Evolutionary conservation across 306 rosid genomes (phyloP).

Genomic region (Corylus heterophylla): DNA sequence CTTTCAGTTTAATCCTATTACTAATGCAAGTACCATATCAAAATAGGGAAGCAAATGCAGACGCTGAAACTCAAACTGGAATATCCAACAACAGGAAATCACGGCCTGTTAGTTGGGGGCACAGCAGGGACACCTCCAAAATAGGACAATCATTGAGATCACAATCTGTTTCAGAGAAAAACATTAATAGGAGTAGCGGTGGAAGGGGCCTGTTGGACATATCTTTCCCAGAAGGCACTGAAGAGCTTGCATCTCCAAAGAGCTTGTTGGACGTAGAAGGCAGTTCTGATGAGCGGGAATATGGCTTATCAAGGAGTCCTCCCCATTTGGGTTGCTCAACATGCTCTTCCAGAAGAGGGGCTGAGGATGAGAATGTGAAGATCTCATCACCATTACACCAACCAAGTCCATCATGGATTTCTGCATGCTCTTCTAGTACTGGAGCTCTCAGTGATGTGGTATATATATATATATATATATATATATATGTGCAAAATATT

Average conservation of each 20-base stretch:
- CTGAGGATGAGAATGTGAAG: background rate
- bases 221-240: background rate
- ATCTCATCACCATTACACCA: background rate
- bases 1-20: background rate
- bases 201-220: too few species aligned
- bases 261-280: conserved; percentile 20
- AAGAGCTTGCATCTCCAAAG: conserved; percentile 22
- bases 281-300: conserved; percentile 27
- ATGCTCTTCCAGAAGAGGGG: background rate
- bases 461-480: background rate
- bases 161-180: background rate
- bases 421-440: background rate
- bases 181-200: background rate
- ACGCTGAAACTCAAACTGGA: background rate
- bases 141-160: background rate
- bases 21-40: background rate
- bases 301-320: background rate
- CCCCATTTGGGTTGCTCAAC: background rate
- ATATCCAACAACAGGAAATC: background rate
- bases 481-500: background rate
- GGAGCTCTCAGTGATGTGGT: background rate
- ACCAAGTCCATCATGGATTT: background rate
- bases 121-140: background rate
- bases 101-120: background rate
- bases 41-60: background rate